Conservation (phyloP, 2,329 filamentous ascomycete species). For the Aspergillus hortae region DNA sequence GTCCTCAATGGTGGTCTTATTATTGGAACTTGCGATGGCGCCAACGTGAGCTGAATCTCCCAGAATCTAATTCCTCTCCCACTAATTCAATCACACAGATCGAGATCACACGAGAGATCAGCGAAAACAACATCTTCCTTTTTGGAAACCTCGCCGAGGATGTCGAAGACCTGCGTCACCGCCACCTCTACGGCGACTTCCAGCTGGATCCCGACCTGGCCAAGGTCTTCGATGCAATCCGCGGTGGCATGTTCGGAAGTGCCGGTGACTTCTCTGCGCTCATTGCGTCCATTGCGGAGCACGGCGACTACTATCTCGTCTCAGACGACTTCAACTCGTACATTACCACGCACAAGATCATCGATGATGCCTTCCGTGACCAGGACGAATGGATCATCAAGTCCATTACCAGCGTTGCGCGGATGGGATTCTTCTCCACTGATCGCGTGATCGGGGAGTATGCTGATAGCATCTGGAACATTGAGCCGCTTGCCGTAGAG, state of each 20-base stretch:
- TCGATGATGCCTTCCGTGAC: constrained; percentile 88
- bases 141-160: constrained; percentile 96
- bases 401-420: constrained; percentile 78
- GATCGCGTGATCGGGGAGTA: constrained; percentile 97
- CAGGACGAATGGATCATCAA: constrained; percentile 91
- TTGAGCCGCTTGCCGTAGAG: constrained; percentile 68
- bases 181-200: constrained; percentile 79
- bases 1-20: constrained; percentile 95
- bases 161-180: constrained; percentile 90
- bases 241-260: constrained; percentile 76
- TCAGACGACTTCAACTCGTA: constrained; percentile 98
- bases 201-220: constrained; percentile 70
- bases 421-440: constrained; percentile 97
- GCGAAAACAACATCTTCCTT: constrained; percentile 96
- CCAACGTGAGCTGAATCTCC: constrained; percentile 66
- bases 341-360: constrained; percentile 81
- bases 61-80: neutral
- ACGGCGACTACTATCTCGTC: constrained; percentile 96
- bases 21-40: constrained; percentile 96
- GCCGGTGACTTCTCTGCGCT: constrained; percentile 75
- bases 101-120: constrained; percentile 95
- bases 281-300: constrained; percentile 79
- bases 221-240: constrained; percentile 81
- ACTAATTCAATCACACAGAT: constrained; percentile 52
- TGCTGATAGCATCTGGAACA: constrained; percentile 94